These are phyloP conservation scores for Coemansia sp. DNA, from an alignment of 192 early-diverging fungal genomes.

Conservation along the genomic window DNA sequence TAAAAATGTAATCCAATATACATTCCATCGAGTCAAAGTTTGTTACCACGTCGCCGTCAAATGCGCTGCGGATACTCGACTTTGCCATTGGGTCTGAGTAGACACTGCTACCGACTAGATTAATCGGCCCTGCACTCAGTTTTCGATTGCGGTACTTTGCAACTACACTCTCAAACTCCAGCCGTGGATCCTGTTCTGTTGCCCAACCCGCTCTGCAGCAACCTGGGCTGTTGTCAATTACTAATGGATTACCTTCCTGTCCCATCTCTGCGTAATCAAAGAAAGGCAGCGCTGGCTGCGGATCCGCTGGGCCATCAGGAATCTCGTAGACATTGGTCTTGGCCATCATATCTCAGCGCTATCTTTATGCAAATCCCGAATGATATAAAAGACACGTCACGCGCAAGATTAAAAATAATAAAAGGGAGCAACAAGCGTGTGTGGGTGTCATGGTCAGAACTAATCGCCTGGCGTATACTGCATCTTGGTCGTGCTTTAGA, in stretches of 20 bases:
- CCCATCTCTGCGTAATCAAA: constrained; percentile 57
- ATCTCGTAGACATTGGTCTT: constrained; percentile 38
- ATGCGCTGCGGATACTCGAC: constrained; percentile 47
- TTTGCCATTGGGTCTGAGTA: constrained; percentile 43
- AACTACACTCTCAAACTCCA: constrained; percentile 74
- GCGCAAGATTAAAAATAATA: too few species aligned
- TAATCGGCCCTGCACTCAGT: constrained; percentile 23
- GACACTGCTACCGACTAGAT: constrained; percentile 39
- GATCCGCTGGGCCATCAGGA: constrained; percentile 46
- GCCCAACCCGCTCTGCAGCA: constrained; percentile 85
- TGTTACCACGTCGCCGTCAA: constrained; percentile 42
- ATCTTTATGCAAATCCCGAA: too few species aligned
- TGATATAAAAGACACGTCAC: too few species aligned
- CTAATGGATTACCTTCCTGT: constrained; percentile 53
- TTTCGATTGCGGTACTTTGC: constrained; percentile 63
- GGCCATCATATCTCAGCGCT: constrained; percentile 4
- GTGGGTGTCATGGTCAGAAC: too few species aligned
- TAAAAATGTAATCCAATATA: constrained; percentile 83
- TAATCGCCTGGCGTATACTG: too few species aligned
- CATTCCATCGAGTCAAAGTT: constrained; percentile 65
- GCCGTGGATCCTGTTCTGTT: constrained; percentile 52
- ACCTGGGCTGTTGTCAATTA: constrained; percentile 77
- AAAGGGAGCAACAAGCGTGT: too few species aligned
- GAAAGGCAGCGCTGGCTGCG: constrained; percentile 35
- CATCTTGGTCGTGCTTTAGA: too few species aligned